Evolutionary conservation across 2,329 filamentous ascomycete species (phyloP), one percentile per base, ranked within the genome.

Genomic region (Alternaria arborescens): DNA sequence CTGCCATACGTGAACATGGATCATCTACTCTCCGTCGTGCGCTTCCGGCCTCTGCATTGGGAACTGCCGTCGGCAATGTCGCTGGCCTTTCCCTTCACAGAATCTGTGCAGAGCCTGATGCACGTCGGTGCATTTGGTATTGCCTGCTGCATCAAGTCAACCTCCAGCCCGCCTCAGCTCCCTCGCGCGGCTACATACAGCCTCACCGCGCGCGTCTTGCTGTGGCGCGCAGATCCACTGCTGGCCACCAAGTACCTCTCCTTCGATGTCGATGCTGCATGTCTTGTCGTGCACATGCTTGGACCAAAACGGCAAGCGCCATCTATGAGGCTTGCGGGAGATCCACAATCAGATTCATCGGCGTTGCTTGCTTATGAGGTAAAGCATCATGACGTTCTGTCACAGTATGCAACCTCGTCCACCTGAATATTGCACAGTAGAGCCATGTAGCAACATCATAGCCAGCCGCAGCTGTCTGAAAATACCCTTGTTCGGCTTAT

Each of bases 91-190:
- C 48, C 61, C 50, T 58, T 66, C 64, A 53, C 52, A 62, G 71
- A 70, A 64, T 44, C 61, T 58, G 60, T 63, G 65, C 71, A 73
- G 67, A 53, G 58, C 44, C 57, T 28, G 41, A 40, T 57, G 55
- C 70, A 72, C 36, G 60, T 55, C 65, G 65, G 64, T 63, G 52
- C 53, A 71, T 69, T 55, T 47, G 63, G 61, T 59, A 34, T 58
- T 52, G 65, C 59, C 62, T 54, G 58, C 61, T 68, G 68, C 68
- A 68, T 62, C 47, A 65, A 61, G 34, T 53, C 55, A 48, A 59
- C 71, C 67, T 62, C 56, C 60, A 68, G 62, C 70, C 73, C 59
- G 71, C 71, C 74, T 70, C 71, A 71, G 64, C 66, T 73, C 52
- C 52, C 48, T 58, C 48, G 44, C 55, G 62, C 65, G 61, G 70